Conservation (phyloP, 2,329 filamentous ascomycete species). For the Fusarium abutilonis region DNA sequence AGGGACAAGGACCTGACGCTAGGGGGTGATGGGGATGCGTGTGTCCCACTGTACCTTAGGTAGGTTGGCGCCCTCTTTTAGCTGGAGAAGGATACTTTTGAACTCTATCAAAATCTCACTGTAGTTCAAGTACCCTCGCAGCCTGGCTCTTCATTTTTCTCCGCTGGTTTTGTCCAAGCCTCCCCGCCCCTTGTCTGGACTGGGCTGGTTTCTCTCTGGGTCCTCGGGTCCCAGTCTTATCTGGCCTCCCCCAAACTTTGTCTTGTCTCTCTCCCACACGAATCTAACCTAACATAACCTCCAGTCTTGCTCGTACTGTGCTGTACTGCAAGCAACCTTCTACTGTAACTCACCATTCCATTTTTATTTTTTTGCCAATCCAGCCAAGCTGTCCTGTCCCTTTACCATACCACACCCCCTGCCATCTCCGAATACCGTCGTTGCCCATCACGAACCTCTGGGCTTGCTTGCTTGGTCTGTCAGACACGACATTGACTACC, state of each 20-base stretch:
- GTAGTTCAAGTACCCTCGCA: slow-evolving; percentile 13
- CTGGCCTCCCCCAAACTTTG: slow-evolving; percentile 39
- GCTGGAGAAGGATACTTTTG: slow-evolving; percentile 5
- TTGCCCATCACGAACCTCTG: slow-evolving; percentile 39
- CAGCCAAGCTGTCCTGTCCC: slow-evolving; percentile 44
- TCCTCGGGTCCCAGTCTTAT: slow-evolving; percentile 14
- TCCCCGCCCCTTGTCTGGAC: slow-evolving; percentile 22
- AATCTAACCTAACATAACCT: slow-evolving; percentile 20
- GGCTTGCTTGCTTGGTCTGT: slow-evolving; percentile 13
- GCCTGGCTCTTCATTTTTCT: slow-evolving; percentile 13
- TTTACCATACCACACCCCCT: slow-evolving; percentile 28
- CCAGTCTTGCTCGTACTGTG: slow-evolving; percentile 6
- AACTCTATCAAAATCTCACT: not conserved
- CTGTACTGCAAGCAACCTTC: slow-evolving; percentile 26
- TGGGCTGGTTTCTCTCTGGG: slow-evolving; percentile 11
- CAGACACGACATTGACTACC: slow-evolving; percentile 17
- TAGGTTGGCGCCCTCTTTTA: slow-evolving; percentile 40
- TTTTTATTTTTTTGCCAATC: slow-evolving; percentile 26
- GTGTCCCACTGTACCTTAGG: slow-evolving; percentile 25
- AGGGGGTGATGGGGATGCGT: slow-evolving; percentile 27
- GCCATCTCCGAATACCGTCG: slow-evolving; percentile 28
- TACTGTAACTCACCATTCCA: slow-evolving; percentile 11
- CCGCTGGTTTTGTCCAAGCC: slow-evolving; percentile 34
- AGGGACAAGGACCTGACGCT: slow-evolving; percentile 31
- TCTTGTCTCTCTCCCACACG: slow-evolving; percentile 27